Conservation (phyloP, 2,329 filamentous ascomycete species). For the Fusarium sp. region DNA sequence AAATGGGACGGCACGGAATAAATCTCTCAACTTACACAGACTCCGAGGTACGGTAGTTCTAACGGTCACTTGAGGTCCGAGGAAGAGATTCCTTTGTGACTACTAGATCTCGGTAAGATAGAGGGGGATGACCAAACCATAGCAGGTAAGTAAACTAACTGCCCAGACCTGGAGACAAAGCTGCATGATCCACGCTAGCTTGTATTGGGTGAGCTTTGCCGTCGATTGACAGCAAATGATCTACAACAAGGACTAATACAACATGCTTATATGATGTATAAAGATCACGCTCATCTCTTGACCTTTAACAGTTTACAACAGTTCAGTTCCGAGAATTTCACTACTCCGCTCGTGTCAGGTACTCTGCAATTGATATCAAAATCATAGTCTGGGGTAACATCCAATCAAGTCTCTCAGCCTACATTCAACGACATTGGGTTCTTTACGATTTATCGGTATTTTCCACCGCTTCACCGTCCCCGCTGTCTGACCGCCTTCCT, state of each 20-base stretch:
- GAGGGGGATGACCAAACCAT: background rate
- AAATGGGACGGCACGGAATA: background rate
- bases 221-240: background rate
- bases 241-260: background rate
- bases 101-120: background rate
- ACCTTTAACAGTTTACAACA: background rate
- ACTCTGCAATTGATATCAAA: background rate
- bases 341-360: background rate
- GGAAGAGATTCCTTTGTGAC: background rate
- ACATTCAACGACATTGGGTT: background rate
- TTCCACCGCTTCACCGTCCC: conserved; percentile 24
- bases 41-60: conserved; percentile 18
- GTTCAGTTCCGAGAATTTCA: background rate
- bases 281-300: background rate
- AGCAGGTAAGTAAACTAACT: conserved; percentile 5
- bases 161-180: background rate
- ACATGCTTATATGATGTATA: background rate
- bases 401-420: conserved; percentile 12
- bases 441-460: conserved; percentile 15
- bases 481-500: conserved; percentile 33
- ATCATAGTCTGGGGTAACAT: conserved; percentile 18
- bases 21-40: background rate
- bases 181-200: background rate
- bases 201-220: background rate
- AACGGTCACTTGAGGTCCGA: conserved; percentile 1